phyloP scores from a whole-genome alignment of 129 eudicot genomes.

The Helichrysum umbraculigerum region DNA sequence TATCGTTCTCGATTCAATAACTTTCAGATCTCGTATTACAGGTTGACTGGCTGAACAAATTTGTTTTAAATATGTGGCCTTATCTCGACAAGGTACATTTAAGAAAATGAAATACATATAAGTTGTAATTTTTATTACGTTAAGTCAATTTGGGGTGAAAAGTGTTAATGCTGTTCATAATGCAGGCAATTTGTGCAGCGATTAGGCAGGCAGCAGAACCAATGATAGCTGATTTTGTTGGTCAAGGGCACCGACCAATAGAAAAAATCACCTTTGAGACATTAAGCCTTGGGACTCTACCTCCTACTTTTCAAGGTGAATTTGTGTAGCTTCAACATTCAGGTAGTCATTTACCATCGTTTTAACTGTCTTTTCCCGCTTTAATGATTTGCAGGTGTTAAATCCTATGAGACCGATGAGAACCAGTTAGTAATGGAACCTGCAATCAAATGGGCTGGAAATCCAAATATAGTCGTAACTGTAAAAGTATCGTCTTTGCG shows the following conservation, averaged over 20 bases:
- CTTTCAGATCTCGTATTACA: constrained; percentile 24
- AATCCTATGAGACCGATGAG: constrained; percentile 75
- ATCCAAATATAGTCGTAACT: constrained; percentile 65
- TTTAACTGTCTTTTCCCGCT: not conserved
- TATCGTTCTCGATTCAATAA: constrained; percentile 7
- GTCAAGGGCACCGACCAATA: constrained; percentile 54
- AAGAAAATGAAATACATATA: constrained; percentile 4
- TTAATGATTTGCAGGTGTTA: constrained; percentile 52
- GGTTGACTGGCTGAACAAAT: constrained; percentile 89
- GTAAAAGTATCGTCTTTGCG: constrained; percentile 41
- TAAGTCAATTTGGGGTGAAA: not conserved
- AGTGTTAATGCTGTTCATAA: not conserved
- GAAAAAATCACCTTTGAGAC: constrained; percentile 74
- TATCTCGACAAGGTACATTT: constrained; percentile 75
- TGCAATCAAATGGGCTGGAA: constrained; percentile 92
- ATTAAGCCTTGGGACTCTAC: constrained; percentile 78
- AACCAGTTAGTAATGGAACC: constrained; percentile 86
- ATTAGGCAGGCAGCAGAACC: constrained; percentile 64
- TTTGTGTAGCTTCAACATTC: constrained; percentile 2
- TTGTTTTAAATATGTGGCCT: constrained; percentile 80
- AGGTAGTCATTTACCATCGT: constrained; percentile 15
- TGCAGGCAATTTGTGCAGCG: constrained; percentile 64
- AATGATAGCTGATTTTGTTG: constrained; percentile 71
- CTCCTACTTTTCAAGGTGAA: constrained; percentile 81
- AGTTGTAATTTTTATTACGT: not conserved